Evolutionary conservation across 768 basidiomycete species (phyloP).

Genomic region (Tulasnella sp.): DNA sequence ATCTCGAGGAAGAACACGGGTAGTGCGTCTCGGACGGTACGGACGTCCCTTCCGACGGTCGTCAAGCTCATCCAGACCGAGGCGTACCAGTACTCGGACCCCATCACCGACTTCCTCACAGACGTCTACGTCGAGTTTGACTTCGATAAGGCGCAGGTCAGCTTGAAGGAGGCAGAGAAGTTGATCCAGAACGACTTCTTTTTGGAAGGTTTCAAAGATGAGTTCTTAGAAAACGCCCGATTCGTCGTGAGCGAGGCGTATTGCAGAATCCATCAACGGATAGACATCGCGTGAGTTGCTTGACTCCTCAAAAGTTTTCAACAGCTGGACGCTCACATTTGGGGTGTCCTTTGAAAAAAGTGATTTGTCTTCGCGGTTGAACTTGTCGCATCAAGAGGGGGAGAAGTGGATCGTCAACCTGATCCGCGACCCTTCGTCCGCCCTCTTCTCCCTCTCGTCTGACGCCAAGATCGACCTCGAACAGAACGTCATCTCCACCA

Average conservation of each 20-base stretch:
- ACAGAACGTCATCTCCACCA: constrained; percentile 94
- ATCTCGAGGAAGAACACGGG: constrained; percentile 67
- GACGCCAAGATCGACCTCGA: constrained; percentile 26
- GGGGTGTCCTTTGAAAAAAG: constrained; percentile 30
- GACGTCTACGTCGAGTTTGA: constrained; percentile 94
- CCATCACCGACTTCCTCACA: constrained; percentile 85
- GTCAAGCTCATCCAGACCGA: constrained; percentile 92
- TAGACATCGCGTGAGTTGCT: constrained; percentile 63
- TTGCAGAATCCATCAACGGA: constrained; percentile 90
- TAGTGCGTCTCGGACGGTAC: constrained; percentile 50
- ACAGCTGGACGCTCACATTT: not conserved
- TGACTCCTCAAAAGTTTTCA: not conserved
- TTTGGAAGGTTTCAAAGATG: constrained; percentile 78
- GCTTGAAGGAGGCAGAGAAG: constrained; percentile 64
- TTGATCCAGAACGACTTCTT: constrained; percentile 92
- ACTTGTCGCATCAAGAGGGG: constrained; percentile 88
- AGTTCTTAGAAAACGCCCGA: constrained; percentile 93
- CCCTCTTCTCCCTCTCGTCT: not conserved
- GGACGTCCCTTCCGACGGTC: constrained; percentile 81
- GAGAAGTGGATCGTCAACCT: constrained; percentile 99
- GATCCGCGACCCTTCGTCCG: constrained; percentile 67
- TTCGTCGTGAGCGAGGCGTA: constrained; percentile 96
- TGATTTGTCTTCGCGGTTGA: constrained; percentile 86
- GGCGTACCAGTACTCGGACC: constrained; percentile 92
- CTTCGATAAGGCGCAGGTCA: constrained; percentile 86